Evolutionary conservation across 768 basidiomycete species (phyloP), one percentile per base, ranked within the genome.

Genomic region (Leccinum broughii): DNA sequence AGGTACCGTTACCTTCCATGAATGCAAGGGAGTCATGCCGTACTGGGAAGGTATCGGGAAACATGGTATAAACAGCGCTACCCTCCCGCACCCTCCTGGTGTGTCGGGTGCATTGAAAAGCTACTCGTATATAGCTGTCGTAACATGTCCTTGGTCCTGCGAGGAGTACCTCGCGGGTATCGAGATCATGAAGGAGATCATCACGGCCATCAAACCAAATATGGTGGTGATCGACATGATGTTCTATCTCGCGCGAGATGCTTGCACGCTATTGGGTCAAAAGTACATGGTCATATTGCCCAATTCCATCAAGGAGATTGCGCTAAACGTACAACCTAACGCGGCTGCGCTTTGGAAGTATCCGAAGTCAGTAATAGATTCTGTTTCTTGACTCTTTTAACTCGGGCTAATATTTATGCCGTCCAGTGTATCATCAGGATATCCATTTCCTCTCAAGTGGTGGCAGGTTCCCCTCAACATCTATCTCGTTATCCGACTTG

Each of bases 401-500:
- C 6, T 17, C 8, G 4, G 28, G 28, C 28, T 51, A 26, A 30
- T 28, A n/a, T 28, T 50, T 17, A 51, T 49, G 4, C 17, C 17
- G 3, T 51, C 7, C n/a, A 66, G 64, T 8, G 0, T 57, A 1
- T 54, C 60, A 17, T 65, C 64, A 2, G 64, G 64, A 22, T 22
- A 22, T 22, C 22, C 50, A 17, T 65, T 44, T 14, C 65, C 65
- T 8, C 61, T 66, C 20, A 52, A 66, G 26, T 66, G 64, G 64
- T 66, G 60, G 60, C 58, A 66, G 35, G 52, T 66, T n/a, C 60
- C 50, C 13, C 28, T 62, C 44, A 66, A 66, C 26, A 44, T 55
- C 11, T 62, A 62, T 49, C 58, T 59, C 24, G 17, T 11, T 26
- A 54, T 66, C 32, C 57, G 51, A 24, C 24, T 56, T 34, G 13